phyloP scores from a whole-genome alignment of 2,329 filamentous ascomycete species.

The Blastomyces emzantsi region DNA sequence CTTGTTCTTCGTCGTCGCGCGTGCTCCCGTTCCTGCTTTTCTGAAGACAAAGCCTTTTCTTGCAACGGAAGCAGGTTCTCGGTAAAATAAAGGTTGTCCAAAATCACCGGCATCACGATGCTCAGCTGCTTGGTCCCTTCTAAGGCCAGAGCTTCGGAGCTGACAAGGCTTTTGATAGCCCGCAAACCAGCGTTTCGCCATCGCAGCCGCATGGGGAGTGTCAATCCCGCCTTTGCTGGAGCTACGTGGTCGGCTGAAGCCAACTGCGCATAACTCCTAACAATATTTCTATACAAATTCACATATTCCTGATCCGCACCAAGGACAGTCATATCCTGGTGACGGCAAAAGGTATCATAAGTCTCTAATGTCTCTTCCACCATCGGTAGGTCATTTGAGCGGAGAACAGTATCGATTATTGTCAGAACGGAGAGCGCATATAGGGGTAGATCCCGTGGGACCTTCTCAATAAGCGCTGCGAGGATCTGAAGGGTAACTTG shows the following conservation, averaged over 20 bases:
- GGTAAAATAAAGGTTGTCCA: conserved; percentile 76
- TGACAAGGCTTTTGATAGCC: conserved; percentile 72
- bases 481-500: conserved; percentile 93
- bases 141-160: conserved; percentile 67
- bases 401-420: conserved; percentile 72
- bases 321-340: conserved; percentile 78
- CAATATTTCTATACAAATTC: conserved; percentile 70
- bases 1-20: conserved; percentile 62
- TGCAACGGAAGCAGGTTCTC: conserved; percentile 60
- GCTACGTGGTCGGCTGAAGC: conserved; percentile 53
- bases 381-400: conserved; percentile 82
- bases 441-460: conserved; percentile 78
- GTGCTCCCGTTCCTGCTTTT: conserved; percentile 58
- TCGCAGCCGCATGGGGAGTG: conserved; percentile 65
- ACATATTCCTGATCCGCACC: conserved; percentile 79
- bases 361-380: conserved; percentile 81
- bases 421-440: conserved; percentile 78
- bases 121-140: conserved; percentile 68
- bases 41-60: conserved; percentile 56
- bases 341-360: conserved; percentile 78
- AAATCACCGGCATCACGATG: conserved; percentile 70
- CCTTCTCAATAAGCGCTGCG: conserved; percentile 83
- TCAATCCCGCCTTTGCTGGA: conserved; percentile 46
- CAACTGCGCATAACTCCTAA: conserved; percentile 69
- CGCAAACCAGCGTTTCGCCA: conserved; percentile 66